phyloP scores from a whole-genome alignment of 371 early-diverging fungal genomes.

The Gilbertella persicaria region DNA sequence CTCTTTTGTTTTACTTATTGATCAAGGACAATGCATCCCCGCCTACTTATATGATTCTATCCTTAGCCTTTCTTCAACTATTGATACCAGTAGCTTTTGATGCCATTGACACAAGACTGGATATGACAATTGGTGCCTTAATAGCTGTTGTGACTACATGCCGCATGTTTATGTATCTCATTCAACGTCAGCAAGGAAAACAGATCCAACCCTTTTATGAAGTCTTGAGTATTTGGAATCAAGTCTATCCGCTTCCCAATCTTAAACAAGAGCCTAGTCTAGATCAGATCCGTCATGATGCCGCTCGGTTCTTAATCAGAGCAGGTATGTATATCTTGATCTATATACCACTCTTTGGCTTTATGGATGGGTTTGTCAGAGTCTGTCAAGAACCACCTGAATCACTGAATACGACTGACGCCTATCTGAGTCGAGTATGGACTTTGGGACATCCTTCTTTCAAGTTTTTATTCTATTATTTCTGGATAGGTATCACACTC shows the following conservation, averaged over 20 bases:
- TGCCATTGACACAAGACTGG: too few species aligned
- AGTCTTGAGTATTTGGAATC: conserved; percentile 24
- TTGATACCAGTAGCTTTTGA: too few species aligned
- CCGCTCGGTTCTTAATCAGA: conserved; percentile 10
- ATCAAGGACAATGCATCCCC: too few species aligned
- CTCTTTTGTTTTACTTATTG: too few species aligned
- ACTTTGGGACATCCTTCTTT: conserved; percentile 1
- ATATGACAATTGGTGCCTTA: conserved; percentile 16
- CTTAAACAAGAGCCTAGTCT: neutral
- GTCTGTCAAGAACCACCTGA: conserved; percentile 27
- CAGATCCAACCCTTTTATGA: conserved; percentile 7
- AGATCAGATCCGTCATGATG: conserved; percentile 14
- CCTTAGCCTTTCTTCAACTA: too few species aligned
- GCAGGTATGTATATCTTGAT: conserved; percentile 8
- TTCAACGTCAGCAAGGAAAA: conserved; percentile 17
- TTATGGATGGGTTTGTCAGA: conserved; percentile 30
- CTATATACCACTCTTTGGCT: conserved; percentile 23
- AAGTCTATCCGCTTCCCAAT: neutral
- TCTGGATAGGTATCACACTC: conserved; percentile 25
- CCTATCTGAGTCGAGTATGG: conserved; percentile 4
- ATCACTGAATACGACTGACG: neutral
- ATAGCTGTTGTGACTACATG: conserved; percentile 26
- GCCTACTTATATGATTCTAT: too few species aligned
- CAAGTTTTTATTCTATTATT: conserved; percentile 15
- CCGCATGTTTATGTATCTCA: conserved; percentile 26